Evolutionary conservation across 1,284 basidiomycete species (phyloP), one percentile per base, ranked within the genome.

Genomic region (Hypsizygus ulmarius): DNA sequence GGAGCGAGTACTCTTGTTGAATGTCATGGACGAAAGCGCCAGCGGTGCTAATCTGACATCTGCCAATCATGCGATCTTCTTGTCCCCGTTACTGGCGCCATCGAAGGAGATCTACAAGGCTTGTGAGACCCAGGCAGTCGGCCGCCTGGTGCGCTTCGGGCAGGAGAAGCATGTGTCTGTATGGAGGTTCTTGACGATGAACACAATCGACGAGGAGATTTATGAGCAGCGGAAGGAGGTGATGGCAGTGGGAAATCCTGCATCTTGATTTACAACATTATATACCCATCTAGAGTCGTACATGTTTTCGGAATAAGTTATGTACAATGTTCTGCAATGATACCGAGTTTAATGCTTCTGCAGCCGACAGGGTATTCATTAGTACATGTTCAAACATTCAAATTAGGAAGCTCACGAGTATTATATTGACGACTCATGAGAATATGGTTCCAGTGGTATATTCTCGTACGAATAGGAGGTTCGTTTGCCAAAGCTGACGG

Each of bases 31-130:
- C 66, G 92, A 96, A 63, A 93, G 88, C 51, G 93, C 94, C 1
- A 92, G 92, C 42, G 94, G 94, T 42, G 85, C 91, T 55, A 97
- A 97, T 64, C 69, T 97, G 60, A 97, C 94, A 1, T 85, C 82
- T 14, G 94, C 95, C 11, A 97, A 95, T 69, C 93, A 96, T 60
- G 94, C 92, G 29, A 88, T 97, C 63, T 97, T 97, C 77, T 73
- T 97, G 43, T 94, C 91, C 3, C 94, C 94, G 2, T 75, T 97
- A 28, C 82, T 95, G 15, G 81, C 91, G 14, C 74, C 78, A 25
- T 77, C 83, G 16, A 79, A 87, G 67, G 89, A 89, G 65, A 88
- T 88, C 48, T 96, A 95, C 64, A 79, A 84, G 27, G 89, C 93
- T 25, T 86, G 82, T 56, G 90, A 91, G 67, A 96, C 89, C 0